Evolutionary conservation across 106 monocot species (phyloP), one percentile per base, ranked within the genome.

Genomic region (Dactylorhiza incarnata): DNA sequence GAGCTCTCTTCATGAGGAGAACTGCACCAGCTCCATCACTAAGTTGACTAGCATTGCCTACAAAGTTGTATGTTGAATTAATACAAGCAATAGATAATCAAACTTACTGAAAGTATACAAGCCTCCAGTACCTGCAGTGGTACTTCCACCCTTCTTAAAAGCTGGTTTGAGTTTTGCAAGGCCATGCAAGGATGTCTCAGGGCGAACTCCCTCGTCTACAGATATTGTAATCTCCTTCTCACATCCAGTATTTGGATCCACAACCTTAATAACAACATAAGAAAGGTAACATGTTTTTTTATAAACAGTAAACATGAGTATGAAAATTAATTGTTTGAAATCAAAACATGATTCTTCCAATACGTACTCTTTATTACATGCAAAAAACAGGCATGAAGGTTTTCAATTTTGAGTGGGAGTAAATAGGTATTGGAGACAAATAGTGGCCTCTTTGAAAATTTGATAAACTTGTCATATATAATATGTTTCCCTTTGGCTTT

Each of bases 11-110:
- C 94, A 94, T 94, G 20, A 94, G 85, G n/a, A 94, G 91, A 49
- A 94, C 94, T 46, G 91, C 94, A 50, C 88, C 94, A 74, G 91
- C 94, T 80, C 94, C 91, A 87, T 94, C 94, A 80, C 86, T 94
- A 54, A 91, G 66, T 78, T 94, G 94, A 74, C 94, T 94, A 71
- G 91, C 86, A 89, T 94, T 94, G 13, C 94, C 94, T 94, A 71
- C 6, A 74, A 48, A 73, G 22, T 25, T 20, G 20, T 7, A 78
- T 8, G 44, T 3, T 69, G 47, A 74, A 65, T 53, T 74, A 71
- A 76, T 67, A 77, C 14, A 54, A 73, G 26, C 6, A 56, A 45
- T 37, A 67, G 43, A 25, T 52, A 37, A 61, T 3, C 7, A 54
- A 48, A 62, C 51, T 65, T 19, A 55, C 17, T 50, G 22, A 51